Evolutionary conservation across 352 stramenopile genomes (phyloP), one percentile per base, ranked within the genome.

Genomic region (Globisporangium parvum): DNA sequence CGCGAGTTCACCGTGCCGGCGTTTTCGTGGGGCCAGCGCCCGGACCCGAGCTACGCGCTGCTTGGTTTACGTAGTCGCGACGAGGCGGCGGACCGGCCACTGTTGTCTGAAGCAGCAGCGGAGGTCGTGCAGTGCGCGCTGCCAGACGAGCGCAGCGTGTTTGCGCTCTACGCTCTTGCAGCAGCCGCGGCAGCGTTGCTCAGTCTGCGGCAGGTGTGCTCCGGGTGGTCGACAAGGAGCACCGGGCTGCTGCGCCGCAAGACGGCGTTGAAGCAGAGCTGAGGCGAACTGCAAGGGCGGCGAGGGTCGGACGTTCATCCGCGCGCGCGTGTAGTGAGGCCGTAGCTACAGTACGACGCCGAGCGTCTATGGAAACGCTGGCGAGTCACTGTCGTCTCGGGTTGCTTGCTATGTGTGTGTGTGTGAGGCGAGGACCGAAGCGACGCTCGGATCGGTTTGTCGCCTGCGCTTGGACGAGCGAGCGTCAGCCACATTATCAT

Each of bases 21-120:
- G n/a, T 89, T 93, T 53, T 80, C 82, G 39, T 93, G 82, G 82
- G 77, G 80, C 5, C 79, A 90, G 68, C 82, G 82, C 10, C 82
- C 82, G 0, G 78, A 93, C 40, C 82, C 82, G 45, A 88, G 75
- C 73, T 92, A 92, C 55, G 71, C 67, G 24, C 47, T 88, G 45
- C 50, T 92, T 40, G n/a, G 51, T 8, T 58, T 85, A 33, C 41
- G 56, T 18, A 59, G 51, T 42, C 57, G 50, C 28, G 12, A 56
- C 8, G 26, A 18, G 41, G 12, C n/a, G 42, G n/a, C 44, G 21
- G 17, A n/a, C 44, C 4, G 15, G 20, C 21, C 33, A 41, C 18
- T 28, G n/a, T 20, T 33, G 44, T 46, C 35, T 15, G 26, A 37
- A 37, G 31, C 31, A 37, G 28, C 6, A 2, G 28, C 28, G n/a